Base-by-base conservation (phyloP, 2,329 filamentous ascomycete species). In the Aureobasidium vineae region DNA sequence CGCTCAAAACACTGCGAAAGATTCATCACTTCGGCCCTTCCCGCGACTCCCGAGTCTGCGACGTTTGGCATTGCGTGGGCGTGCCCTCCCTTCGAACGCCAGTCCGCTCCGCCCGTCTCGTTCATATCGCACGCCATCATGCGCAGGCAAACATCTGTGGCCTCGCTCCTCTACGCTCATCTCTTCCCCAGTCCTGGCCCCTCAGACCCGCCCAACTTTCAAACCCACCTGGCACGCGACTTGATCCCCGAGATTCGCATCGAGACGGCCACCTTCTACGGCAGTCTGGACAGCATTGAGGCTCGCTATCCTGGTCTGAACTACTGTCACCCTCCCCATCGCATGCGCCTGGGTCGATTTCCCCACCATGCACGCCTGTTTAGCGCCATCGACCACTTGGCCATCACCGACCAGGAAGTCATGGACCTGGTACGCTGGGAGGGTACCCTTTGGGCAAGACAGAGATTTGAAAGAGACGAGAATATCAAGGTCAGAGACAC, bases 301-400 rank as follows among this genome's bases (percentile, higher is more conserved):
- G 90, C 90, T 70, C 90, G 91, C 72, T 93, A 93, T 71, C 90
- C 90, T 0, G 90, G 90, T 36, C 85, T 94, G 66, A 90, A 94
- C 80, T 94, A 94, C 80, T 87, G 84, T 68, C 82, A 90, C 74
- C 80, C 79, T 28, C 89, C 88, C 8, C 90, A 94, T 77, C 88
- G 90, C 70, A 87, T 90, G 75, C 88, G 90, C n/a, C 85, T 94
- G 10, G 85, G 87, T 71, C 88, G 90, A 68, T 93, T 89, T 82
- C 85, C 84, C 19, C 91, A 90, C 85, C 90, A 94, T 76, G 84
- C 86, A 69, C 85, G 88, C 66, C 84, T 94, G 15, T 93, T 94
- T 76, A 85, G 87, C 47, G 89, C 90, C 33, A 92, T 94, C 72
- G 89, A 92, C 76, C 79, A 77, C 31, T 82, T 93, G 28, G 83